A percentile compares a stretch with the other conserved stretches of the same genome.
Evolutionary conservation across 1,284 basidiomycete species (phyloP).

Genomic region (Malassezia sympodialis): DNA sequence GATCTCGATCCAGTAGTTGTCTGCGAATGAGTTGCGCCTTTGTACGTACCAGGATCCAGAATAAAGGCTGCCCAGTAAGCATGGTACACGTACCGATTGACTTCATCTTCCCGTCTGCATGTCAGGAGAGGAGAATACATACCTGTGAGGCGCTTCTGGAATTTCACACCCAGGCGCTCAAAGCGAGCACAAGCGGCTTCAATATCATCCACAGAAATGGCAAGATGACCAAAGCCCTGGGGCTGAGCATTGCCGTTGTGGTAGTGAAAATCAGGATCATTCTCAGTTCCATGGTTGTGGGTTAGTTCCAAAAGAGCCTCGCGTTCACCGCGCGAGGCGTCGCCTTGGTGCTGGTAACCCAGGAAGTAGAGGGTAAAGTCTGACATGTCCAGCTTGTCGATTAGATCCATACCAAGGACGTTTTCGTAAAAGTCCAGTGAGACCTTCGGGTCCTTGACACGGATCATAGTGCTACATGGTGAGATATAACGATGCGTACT

Average conservation of each 20-base stretch:
- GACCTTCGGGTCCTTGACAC: conserved; percentile 72
- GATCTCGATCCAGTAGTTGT: conserved; percentile 54
- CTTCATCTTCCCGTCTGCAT: conserved; percentile 68
- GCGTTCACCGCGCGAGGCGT: conserved; percentile 53
- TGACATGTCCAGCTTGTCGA: conserved; percentile 50
- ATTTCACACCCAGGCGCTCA: conserved; percentile 67
- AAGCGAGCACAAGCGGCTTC: conserved; percentile 74
- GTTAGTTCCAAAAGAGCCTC: conserved; percentile 52
- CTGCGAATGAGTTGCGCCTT: not conserved
- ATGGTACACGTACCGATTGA: conserved; percentile 52
- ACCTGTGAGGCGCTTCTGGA: conserved; percentile 69
- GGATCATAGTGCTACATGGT: conserved; percentile 64
- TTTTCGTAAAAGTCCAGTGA: conserved; percentile 43
- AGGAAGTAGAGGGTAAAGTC: conserved; percentile 65
- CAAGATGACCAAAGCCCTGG: conserved; percentile 54
- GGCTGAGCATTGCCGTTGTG: conserved; percentile 45
- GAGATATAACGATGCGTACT: conserved; percentile 21
- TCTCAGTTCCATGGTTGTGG: conserved; percentile 46
- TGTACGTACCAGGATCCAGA: conserved; percentile 58
- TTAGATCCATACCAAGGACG: conserved; percentile 74
- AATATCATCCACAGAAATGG: conserved; percentile 72
- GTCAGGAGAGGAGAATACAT: conserved; percentile 1
- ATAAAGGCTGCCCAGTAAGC: conserved; percentile 57
- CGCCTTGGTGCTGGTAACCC: conserved; percentile 60
- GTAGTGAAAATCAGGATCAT: conserved; percentile 32